phyloP scores from a whole-genome alignment of 176 grass and related monocot genomes.

The Cenchrus fungigraminus region DNA sequence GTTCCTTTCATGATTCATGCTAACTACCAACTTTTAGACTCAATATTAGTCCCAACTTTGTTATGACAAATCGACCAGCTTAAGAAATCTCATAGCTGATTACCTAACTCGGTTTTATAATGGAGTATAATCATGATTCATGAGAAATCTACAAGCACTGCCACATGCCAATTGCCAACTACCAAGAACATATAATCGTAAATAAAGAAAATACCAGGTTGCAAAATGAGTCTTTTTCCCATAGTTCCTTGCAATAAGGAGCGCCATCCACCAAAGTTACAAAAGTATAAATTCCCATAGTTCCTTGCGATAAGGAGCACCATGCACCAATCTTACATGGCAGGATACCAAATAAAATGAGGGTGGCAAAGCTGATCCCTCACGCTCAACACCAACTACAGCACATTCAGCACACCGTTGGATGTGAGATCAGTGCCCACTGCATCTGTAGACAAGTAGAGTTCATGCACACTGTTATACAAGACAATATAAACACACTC shows the following conservation, averaged over 20 bases:
- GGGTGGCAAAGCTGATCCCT: no score
- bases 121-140: not conserved
- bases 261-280: slow-evolving; percentile 70
- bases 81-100: not conserved
- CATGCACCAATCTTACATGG: slow-evolving; percentile 45
- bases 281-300: slow-evolving; percentile 44
- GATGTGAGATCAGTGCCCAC: slow-evolving; percentile 70
- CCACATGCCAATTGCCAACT: not conserved
- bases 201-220: slow-evolving; percentile 57
- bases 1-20: slow-evolving; percentile 7
- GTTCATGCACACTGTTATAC: slow-evolving; percentile 29
- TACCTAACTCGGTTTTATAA: not conserved
- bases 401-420: slow-evolving; percentile 76
- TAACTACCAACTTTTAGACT: not conserved
- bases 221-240: slow-evolving; percentile 66
- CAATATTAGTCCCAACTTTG: not conserved
- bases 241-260: slow-evolving; percentile 68
- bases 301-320: slow-evolving; percentile 70
- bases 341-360: no score
- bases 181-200: not conserved
- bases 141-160: not conserved
- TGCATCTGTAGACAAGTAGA: slow-evolving; percentile 60
- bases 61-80: not conserved
- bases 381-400: slow-evolving; percentile 59
- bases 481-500: not conserved